phyloP scores from a whole-genome alignment of 345 rosid species.

The Xanthoceras sorbifolium region DNA sequence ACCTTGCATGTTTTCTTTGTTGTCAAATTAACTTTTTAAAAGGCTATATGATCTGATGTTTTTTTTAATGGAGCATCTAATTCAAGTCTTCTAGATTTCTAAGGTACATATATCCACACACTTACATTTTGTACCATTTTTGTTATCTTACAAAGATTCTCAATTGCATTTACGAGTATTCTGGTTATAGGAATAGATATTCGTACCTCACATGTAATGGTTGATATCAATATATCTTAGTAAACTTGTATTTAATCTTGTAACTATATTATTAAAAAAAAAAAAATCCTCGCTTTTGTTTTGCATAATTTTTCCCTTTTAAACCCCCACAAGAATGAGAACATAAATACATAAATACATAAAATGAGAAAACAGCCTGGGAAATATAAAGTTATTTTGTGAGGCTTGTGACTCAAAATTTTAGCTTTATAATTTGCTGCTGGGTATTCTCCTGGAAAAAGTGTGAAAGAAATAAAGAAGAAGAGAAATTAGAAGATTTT shows the following conservation, averaged over 20 bases:
- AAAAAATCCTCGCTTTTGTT: not conserved
- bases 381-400: not conserved
- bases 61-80: slow-evolving; percentile 18
- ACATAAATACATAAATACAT: not conserved
- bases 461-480: not conserved
- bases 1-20: not conserved
- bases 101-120: not conserved
- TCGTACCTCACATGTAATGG: too few relatives aligned
- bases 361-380: not conserved
- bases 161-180: too few relatives aligned
- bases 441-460: slow-evolving; percentile 24
- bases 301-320: not conserved
- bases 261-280: not conserved
- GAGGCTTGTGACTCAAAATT: not conserved
- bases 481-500: slow-evolving; percentile 18
- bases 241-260: not conserved
- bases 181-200: too few relatives aligned
- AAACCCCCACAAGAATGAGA: not conserved
- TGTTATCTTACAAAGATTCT: slow-evolving; percentile 1
- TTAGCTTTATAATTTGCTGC: not conserved
- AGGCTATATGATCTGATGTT: not conserved
- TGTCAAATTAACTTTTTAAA: slow-evolving; percentile 3
- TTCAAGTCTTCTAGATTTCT: slow-evolving; percentile 14
- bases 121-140: not conserved
- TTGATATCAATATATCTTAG: too few relatives aligned